Evolutionary conservation across 768 basidiomycete genomes (phyloP), one percentile per base, ranked within the genome.

Genomic region (Ephemerocybe angulata): DNA sequence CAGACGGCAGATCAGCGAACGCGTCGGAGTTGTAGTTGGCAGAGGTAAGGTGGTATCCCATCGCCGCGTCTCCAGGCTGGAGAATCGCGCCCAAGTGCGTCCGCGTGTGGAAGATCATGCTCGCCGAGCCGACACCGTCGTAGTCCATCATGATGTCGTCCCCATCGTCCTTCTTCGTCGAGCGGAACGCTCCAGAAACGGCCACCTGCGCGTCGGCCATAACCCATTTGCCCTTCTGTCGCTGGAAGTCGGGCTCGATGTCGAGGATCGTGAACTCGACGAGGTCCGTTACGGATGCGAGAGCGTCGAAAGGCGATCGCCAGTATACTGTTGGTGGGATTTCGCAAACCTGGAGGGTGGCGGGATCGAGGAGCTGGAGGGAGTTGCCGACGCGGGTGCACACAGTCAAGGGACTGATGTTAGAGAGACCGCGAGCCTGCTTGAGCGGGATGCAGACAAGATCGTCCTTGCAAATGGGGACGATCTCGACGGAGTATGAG

Each of bases 401-500:
- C 59, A 99, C 66, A 11, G 87, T 85, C 30, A 99, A 76, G 1
- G 90, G 93, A 58, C 79, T 84, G 72, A 99, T 96, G 76, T 95
- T 98, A 66, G 87, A 84, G 54, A 95, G 74, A 17, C 83, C 74
- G 8, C 87, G 85, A 0, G 97, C 94, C 61, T 87, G 86, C 64
- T 92, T 91, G 11, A 74, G 69, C 2, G 94, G 92, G 31, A 99
- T 78, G 67, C 90, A 93, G 21, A 98, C 88, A 25, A 99, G 82
- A 71, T 99, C 97, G 67, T 98, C 97, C 69, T 98, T 98, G 78
- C 97, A 99, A 53, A 99, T 84, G 0, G 97, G 94, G 3, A 88
- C 83, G 65, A 99, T 97, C 72, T 98, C 96, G 61, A 98, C 90
- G 4, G 95, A 97, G 77, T 93, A 98, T 4, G 94, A 93, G 72